Conservation (phyloP, 176 grass and related monocot genomes). For the Microstegium vimineum region DNA sequence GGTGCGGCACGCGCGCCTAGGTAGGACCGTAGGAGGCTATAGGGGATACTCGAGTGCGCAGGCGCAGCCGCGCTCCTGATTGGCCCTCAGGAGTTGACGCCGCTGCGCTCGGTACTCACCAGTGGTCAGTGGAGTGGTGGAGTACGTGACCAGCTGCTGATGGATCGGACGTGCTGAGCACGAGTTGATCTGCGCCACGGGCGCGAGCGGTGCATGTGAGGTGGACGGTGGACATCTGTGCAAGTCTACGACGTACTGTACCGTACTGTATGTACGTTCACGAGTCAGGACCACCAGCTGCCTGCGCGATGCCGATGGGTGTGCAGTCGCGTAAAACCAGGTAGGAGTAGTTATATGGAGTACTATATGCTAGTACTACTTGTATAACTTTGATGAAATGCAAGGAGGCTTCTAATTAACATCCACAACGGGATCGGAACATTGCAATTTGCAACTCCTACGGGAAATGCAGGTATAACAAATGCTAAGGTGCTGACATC, state of each 20-base stretch:
- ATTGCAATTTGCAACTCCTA: neutral
- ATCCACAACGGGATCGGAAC: neutral
- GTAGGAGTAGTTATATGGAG: too few species aligned
- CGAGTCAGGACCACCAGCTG: neutral
- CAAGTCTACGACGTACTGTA: neutral
- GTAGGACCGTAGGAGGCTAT: neutral
- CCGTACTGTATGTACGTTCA: neutral
- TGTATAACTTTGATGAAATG: neutral
- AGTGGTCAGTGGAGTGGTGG: too few species aligned
- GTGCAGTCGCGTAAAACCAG: neutral
- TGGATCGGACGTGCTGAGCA: neutral
- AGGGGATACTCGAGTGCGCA: neutral
- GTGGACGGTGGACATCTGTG: neutral
- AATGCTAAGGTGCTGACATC: neutral
- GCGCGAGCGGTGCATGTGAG: slow-evolving; percentile 19
- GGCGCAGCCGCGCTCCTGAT: neutral
- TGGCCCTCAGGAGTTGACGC: slow-evolving; percentile 27
- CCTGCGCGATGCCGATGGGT: too few species aligned
- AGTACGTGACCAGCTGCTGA: too few species aligned
- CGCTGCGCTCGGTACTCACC: neutral
- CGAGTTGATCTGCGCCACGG: neutral
- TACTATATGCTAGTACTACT: too few species aligned
- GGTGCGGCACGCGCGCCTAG: neutral
- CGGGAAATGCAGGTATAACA: neutral
- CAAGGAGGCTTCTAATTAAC: neutral